Evolutionary conservation across 1,284 basidiomycete genomes (phyloP).

Genomic region (Cutaneotrichosporon sp.): DNA sequence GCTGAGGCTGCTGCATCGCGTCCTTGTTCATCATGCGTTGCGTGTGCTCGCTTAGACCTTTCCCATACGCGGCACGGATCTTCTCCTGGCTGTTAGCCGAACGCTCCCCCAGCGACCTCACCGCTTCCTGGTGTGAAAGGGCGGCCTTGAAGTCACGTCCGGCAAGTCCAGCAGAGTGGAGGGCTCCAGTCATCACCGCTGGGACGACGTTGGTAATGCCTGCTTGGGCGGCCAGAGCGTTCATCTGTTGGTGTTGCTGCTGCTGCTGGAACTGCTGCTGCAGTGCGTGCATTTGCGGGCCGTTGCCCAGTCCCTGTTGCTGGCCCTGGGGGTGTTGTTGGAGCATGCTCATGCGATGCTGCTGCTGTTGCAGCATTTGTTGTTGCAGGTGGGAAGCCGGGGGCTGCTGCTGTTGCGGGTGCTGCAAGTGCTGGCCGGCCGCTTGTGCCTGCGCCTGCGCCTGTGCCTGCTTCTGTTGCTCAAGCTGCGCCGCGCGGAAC

Average conservation of each 20-base stretch:
- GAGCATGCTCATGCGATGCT: conserved; percentile 11
- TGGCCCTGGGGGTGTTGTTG: conserved; percentile 16
- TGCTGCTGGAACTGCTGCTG: conserved; percentile 32
- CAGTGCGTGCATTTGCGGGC: conserved; percentile 18
- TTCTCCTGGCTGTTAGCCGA: background rate
- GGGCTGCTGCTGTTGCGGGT: conserved; percentile 15
- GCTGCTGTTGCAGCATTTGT: conserved; percentile 22
- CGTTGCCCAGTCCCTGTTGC: conserved; percentile 19
- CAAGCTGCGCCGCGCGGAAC: conserved; percentile 20
- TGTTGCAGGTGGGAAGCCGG: conserved; percentile 17
- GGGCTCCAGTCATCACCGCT: conserved; percentile 37
- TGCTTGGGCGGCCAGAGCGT: background rate
- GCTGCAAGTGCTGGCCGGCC: conserved; percentile 17
- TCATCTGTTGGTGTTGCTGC: conserved; percentile 11
- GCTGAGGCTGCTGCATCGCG: conserved; percentile 5
- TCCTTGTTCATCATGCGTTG: conserved; percentile 19
- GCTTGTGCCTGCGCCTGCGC: conserved; percentile 20
- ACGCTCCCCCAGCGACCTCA: conserved; percentile 34
- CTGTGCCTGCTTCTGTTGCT: conserved; percentile 26
- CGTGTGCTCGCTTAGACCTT: conserved; percentile 8
- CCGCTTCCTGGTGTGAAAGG: conserved; percentile 31
- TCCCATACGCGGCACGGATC: conserved; percentile 33
- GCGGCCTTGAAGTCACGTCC: conserved; percentile 33
- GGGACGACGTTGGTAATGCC: conserved; percentile 31
- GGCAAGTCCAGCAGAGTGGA: conserved; percentile 33